Conservation (phyloP, 768 basidiomycete species). For the Mycena rosella region DNA sequence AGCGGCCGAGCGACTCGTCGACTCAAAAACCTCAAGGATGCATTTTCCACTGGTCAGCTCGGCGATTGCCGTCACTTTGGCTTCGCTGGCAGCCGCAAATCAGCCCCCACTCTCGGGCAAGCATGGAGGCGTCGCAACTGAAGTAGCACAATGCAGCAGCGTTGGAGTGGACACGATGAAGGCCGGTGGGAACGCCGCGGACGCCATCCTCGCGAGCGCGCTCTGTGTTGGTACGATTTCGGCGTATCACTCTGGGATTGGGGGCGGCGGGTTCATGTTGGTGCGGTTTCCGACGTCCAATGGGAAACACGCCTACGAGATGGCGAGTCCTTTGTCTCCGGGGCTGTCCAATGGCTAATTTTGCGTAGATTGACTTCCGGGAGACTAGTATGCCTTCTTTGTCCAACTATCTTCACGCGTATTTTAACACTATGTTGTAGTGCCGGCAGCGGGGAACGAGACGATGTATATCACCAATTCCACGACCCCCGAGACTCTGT, state of each 20-base stretch:
- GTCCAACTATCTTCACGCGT: neutral
- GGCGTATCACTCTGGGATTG: constrained; percentile 54
- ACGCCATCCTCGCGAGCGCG: constrained; percentile 58
- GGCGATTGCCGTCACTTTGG: neutral
- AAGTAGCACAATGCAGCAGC: constrained; percentile 48
- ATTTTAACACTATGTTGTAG: constrained; percentile 34
- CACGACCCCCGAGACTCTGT: constrained; percentile 39
- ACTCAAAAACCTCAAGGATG: neutral
- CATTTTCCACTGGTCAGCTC: neutral
- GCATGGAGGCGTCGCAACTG: constrained; percentile 35
- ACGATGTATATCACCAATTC: constrained; percentile 69
- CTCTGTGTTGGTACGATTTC: constrained; percentile 54
- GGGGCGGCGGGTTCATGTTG: constrained; percentile 39
- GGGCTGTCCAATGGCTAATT: constrained; percentile 44
- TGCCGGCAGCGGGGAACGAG: constrained; percentile 65
- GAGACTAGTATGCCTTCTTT: constrained; percentile 59
- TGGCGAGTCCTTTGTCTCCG: constrained; percentile 2
- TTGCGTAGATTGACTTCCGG: constrained; percentile 71
- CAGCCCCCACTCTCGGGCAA: constrained; percentile 9
- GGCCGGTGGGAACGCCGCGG: constrained; percentile 62
- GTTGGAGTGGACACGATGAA: constrained; percentile 57
- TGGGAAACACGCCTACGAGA: constrained; percentile 29
- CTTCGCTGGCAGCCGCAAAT: neutral
- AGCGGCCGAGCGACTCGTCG: too few relatives aligned
- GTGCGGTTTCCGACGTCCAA: constrained; percentile 21